phyloP scores from a whole-genome alignment of 495 filamentous ascomycete species.

The Pseudoneurospora amorphoporcata region DNA sequence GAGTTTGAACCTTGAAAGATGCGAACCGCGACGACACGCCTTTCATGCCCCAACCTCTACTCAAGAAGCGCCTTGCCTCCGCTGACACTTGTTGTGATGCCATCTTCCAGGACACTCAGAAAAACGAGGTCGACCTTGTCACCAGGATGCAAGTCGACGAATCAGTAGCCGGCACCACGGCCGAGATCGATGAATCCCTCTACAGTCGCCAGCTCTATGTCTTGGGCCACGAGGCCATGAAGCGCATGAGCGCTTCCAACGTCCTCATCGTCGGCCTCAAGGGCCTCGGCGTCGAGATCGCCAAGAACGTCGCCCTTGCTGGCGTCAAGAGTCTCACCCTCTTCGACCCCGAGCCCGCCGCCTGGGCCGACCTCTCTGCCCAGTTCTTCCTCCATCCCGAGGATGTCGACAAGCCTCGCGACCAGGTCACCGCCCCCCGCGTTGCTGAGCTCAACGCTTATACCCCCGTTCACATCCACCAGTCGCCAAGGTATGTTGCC shows the following conservation, averaged over 20 bases:
- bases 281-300: conserved; percentile 94
- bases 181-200: conserved; percentile 89
- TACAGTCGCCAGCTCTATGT: conserved; percentile 99
- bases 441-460: conserved; percentile 96
- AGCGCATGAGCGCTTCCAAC: conserved; percentile 94
- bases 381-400: conserved; percentile 89
- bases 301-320: conserved; percentile 97
- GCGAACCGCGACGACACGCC: neutral
- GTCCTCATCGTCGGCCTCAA: conserved; percentile 86
- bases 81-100: neutral
- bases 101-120: conserved; percentile 26
- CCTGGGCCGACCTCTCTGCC: conserved; percentile 79
- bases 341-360: conserved; percentile 69
- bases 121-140: conserved; percentile 51
- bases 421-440: conserved; percentile 72
- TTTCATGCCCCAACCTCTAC: neutral
- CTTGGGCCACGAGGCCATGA: conserved; percentile 98
- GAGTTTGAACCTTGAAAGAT: conserved; percentile 27
- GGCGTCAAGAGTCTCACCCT: conserved; percentile 79
- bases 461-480: conserved; percentile 72
- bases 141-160: conserved; percentile 78
- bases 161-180: conserved; percentile 35
- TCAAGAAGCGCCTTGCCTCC: neutral
- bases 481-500: conserved; percentile 34
- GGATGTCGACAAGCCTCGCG: conserved; percentile 89